Base-by-base conservation (phyloP, 768 basidiomycete genomes). In the Leccinum disarticulatum region DNA sequence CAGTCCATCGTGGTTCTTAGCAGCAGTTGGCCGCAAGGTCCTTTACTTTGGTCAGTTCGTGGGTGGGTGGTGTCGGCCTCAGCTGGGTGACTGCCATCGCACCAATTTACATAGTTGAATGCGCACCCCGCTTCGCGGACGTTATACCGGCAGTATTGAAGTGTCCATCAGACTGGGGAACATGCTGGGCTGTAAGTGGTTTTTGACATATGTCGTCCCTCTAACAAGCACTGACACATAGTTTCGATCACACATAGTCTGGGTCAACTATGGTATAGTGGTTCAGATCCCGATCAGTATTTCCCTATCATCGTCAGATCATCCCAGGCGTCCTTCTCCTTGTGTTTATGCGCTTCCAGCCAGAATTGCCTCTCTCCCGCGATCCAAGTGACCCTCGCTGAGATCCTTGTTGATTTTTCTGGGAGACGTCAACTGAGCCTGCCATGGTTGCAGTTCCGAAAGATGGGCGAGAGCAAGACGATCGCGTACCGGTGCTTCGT, bases 41-140 rank as follows among this genome's bases (percentile, higher is more conserved):
- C 62, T 76, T 6, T 76, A 70, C 57, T 68, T 72, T 52, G 63
- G 70, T 55, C 77, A 80, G 10, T 83, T 82, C 73, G 62, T 85
- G 0, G 73, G 62, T 85, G 0, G 73, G 77, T 7, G 84, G 82
- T 13, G 67, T 83, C 33, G 82, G 83, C 3, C 73, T 22, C 22
- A 22, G 22, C 22, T 22, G 22, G 22, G 22, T 22, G 22, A 22
- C 22, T 22, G 22, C 22, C 22, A 22, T 22, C 22, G 22, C 22
- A 22, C 22, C 22, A 22, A 22, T 22, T 22, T 22, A 22, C 25
- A 70, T 75, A 4, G 71, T 75, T 3, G 77, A 77, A 64, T 76
- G 69, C 57, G 71, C 73, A 2, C 77, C 74, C 10, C 68, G 33
- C 33, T 13, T 30, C 73, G 77, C 43, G 77, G 77, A 5, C 71